phyloP scores from a whole-genome alignment of 2,329 filamentous ascomycete species.

The Alternaria ethzedia region DNA sequence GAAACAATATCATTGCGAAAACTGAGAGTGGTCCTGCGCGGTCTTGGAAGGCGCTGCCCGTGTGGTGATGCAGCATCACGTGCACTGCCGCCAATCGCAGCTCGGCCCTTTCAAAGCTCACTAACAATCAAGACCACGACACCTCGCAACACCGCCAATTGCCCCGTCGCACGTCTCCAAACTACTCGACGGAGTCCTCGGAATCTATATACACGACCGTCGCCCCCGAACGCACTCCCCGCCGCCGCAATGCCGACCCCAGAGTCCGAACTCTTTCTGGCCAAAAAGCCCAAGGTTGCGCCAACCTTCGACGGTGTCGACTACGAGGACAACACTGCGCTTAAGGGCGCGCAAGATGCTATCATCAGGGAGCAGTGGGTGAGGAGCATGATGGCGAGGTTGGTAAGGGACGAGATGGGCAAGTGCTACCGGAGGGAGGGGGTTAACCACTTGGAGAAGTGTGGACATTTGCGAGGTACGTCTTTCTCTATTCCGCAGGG shows the following conservation, averaged over 20 bases:
- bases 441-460: constrained; percentile 89
- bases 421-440: constrained; percentile 87
- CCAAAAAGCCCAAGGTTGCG: constrained; percentile 81
- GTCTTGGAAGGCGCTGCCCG: background rate
- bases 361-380: constrained; percentile 89
- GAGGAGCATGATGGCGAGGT: constrained; percentile 83
- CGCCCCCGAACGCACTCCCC: constrained; percentile 1
- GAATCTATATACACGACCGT: background rate
- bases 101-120: constrained; percentile 18
- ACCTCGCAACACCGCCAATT: constrained; percentile 20
- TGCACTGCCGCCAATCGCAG: constrained; percentile 16
- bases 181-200: background rate
- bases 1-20: no score
- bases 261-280: constrained; percentile 81
- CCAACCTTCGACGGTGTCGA: constrained; percentile 87
- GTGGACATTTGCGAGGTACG: constrained; percentile 77
- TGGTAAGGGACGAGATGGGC: constrained; percentile 81
- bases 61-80: constrained; percentile 13
- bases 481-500: background rate
- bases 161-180: constrained; percentile 4
- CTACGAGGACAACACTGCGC: constrained; percentile 79
- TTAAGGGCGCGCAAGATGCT: constrained; percentile 84
- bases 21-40: background rate
- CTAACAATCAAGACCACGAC: constrained; percentile 13
- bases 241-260: constrained; percentile 73